These are phyloP conservation scores for Nakataea oryzae DNA, from an alignment of 2,329 filamentous ascomycete species.

Conservation along the genomic window DNA sequence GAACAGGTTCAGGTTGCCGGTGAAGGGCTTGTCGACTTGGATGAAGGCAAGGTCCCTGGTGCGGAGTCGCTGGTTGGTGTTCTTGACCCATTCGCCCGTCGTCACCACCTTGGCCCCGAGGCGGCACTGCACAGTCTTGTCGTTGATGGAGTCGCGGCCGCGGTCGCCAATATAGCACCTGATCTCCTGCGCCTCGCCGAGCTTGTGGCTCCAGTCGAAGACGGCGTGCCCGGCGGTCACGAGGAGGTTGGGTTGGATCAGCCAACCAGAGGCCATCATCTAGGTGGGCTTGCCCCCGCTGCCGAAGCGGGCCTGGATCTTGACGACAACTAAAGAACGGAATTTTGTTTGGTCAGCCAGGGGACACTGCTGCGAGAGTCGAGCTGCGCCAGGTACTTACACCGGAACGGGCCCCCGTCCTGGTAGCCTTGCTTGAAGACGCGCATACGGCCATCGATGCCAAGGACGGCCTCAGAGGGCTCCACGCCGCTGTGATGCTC, in stretches of 20 bases:
- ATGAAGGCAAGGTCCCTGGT: slow-evolving; percentile 15
- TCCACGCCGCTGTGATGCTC: background rate
- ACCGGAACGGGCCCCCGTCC: background rate
- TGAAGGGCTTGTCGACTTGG: slow-evolving; percentile 13
- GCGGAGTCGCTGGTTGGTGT: slow-evolving; percentile 6
- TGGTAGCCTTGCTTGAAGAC: background rate
- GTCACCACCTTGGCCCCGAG: slow-evolving; percentile 11
- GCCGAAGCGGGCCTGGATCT: background rate
- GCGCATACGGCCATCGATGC: background rate
- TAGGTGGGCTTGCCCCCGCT: background rate
- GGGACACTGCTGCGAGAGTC: no score
- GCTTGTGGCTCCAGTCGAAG: slow-evolving; percentile 7
- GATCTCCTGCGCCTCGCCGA: slow-evolving; percentile 14
- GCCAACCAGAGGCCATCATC: background rate
- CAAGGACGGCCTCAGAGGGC: background rate
- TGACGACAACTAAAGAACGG: background rate
- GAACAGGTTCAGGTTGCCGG: slow-evolving; percentile 13
- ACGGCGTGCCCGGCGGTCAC: background rate
- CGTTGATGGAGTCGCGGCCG: slow-evolving; percentile 9
- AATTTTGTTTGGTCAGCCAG: background rate
- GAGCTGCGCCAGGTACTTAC: background rate
- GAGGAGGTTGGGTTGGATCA: background rate
- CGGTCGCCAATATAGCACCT: slow-evolving; percentile 24
- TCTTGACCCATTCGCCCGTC: slow-evolving; percentile 12
- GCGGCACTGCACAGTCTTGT: slow-evolving; percentile 7